Conservation (phyloP, 257 asterid genomes). For the Rhazya stricta region DNA sequence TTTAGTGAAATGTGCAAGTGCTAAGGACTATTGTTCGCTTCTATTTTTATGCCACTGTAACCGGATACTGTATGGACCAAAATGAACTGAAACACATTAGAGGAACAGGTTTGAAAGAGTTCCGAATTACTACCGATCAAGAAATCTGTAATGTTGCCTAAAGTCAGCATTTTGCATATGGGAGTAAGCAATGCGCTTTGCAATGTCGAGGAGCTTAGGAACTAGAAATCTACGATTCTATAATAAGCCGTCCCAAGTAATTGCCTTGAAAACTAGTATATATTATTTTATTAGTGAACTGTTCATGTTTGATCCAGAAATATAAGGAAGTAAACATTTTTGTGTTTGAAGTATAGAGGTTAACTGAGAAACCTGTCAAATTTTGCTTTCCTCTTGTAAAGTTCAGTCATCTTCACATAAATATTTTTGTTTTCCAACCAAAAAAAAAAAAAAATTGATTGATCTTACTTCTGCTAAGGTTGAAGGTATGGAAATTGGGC, state of each 20-base stretch:
- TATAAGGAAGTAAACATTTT: not conserved
- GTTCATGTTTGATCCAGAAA: not conserved
- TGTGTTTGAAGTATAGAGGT: not conserved
- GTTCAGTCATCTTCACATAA: constrained; percentile 4
- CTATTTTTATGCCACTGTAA: too few species aligned
- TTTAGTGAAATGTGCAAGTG: not conserved
- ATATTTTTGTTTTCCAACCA: not conserved
- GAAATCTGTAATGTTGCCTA: not conserved
- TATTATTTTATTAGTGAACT: not conserved
- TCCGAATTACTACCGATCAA: not conserved
- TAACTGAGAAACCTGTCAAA: not conserved
- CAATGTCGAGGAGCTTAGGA: not conserved
- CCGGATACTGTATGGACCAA: not conserved
- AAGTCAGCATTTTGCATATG: not conserved
- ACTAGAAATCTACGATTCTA: not conserved
- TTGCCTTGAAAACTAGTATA: not conserved
- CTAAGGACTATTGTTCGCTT: not conserved
- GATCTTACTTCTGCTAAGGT: constrained; percentile 46
- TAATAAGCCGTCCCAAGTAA: not conserved
- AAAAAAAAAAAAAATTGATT: constrained; percentile 15
- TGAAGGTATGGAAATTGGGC: constrained; percentile 76
- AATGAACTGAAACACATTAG: not conserved
- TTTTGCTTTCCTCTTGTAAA: constrained; percentile 10
- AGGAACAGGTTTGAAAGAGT: not conserved
- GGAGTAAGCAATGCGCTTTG: not conserved